Conservation (phyloP, 345 rosid genomes). For the Conringia planisiliqua region DNA sequence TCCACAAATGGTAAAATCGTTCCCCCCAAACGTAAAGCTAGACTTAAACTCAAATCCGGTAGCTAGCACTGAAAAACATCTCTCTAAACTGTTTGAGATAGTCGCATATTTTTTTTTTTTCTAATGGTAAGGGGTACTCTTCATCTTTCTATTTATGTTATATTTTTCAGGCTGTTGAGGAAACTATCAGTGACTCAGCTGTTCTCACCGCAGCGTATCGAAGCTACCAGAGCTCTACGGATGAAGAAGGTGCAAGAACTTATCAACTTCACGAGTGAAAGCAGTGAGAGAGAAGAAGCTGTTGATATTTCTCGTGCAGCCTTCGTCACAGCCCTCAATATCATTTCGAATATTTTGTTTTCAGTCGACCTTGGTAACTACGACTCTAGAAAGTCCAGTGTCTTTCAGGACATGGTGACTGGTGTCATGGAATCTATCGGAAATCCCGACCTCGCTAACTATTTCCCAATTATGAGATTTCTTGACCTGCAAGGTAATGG, state of each 20-base stretch:
- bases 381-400: constrained; percentile 2
- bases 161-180: constrained; percentile 16
- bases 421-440: constrained; percentile 16
- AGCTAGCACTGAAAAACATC: neutral
- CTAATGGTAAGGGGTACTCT: neutral
- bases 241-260: constrained; percentile 30
- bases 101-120: neutral
- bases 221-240: constrained; percentile 14
- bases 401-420: constrained; percentile 5
- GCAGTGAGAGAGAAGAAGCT: constrained; percentile 26
- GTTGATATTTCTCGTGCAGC: constrained; percentile 28
- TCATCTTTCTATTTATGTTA: neutral
- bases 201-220: constrained; percentile 23
- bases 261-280: constrained; percentile 6
- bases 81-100: neutral
- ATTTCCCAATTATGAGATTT: constrained; percentile 21
- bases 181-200: constrained; percentile 13
- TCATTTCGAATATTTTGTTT: constrained; percentile 24
- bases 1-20: neutral
- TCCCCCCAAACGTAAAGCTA: neutral
- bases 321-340: constrained; percentile 27
- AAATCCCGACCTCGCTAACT: constrained; percentile 19
- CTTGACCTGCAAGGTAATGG: constrained; percentile 31
- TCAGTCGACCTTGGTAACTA: constrained; percentile 22
- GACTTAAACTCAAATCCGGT: neutral